Evolutionary conservation across 805 yeast species (phyloP).

Genomic region (Pichia membranifaciens): DNA sequence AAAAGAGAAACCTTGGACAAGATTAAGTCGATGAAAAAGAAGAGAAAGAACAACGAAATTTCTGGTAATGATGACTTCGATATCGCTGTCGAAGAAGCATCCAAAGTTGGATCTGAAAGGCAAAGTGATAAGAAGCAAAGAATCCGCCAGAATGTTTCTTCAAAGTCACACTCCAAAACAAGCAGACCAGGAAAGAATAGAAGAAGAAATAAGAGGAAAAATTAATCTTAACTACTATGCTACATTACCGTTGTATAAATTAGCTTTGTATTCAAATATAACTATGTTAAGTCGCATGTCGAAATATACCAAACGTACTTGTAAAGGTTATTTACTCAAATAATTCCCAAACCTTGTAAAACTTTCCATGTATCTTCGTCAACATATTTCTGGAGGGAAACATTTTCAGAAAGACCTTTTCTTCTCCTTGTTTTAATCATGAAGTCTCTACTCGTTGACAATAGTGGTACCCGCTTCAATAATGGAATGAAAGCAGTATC

Average conservation of each 20-base stretch:
- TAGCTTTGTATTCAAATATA: background rate
- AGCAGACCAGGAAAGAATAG: conserved; percentile 52
- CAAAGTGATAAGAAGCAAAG: conserved; percentile 52
- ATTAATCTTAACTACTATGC: background rate
- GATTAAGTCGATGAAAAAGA: conserved; percentile 84
- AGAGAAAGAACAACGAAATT: conserved; percentile 74
- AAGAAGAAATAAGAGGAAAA: conserved; percentile 33
- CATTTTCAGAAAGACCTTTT: conserved; percentile 77
- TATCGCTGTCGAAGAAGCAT: conserved; percentile 87
- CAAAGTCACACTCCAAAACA: conserved; percentile 43
- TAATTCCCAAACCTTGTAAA: conserved; percentile 32
- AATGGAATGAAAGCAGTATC: conserved; percentile 54
- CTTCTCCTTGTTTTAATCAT: conserved; percentile 83
- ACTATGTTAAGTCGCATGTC: background rate
- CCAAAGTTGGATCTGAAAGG: conserved; percentile 39
- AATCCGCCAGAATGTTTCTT: conserved; percentile 29
- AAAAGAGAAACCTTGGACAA: conserved; percentile 86
- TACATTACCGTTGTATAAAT: background rate
- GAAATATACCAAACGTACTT: background rate
- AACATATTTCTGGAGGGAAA: conserved; percentile 58
- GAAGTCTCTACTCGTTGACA: conserved; percentile 79
- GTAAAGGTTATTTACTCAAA: conserved; percentile 2
- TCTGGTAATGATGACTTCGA: conserved; percentile 69
- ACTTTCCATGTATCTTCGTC: conserved; percentile 53
- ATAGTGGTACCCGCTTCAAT: conserved; percentile 66